Conservation (phyloP, 805 yeast species). For the Yarrowia sp. region DNA sequence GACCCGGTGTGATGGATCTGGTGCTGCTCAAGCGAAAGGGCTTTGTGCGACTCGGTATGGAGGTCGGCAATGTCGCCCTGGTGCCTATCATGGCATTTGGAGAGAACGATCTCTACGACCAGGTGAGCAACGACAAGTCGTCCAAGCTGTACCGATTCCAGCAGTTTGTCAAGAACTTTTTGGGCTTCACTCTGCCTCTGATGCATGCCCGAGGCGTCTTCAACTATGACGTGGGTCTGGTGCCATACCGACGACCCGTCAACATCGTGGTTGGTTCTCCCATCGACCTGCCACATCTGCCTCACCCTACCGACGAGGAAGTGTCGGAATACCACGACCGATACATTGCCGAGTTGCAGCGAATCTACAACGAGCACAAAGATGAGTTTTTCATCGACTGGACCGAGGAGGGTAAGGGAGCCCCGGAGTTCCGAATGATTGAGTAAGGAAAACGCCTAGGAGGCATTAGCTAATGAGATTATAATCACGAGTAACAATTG, state of each 20-base stretch:
- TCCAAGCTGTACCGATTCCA: slow-evolving; percentile 60
- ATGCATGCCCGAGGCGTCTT: slow-evolving; percentile 91
- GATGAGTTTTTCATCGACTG: slow-evolving; percentile 36
- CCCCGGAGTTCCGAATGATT: slow-evolving; percentile 19
- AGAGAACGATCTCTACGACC: slow-evolving; percentile 66
- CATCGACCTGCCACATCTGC: slow-evolving; percentile 42
- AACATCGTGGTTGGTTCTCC: slow-evolving; percentile 58
- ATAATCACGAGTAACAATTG: no score
- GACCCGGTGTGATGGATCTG: slow-evolving; percentile 59
- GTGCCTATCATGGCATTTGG: slow-evolving; percentile 94
- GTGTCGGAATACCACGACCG: slow-evolving; percentile 69
- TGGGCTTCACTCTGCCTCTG: slow-evolving; percentile 86
- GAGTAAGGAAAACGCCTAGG: slow-evolving; percentile 10
- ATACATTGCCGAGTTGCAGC: slow-evolving; percentile 47
- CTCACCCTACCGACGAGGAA: slow-evolving; percentile 48
- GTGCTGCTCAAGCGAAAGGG: slow-evolving; percentile 81
- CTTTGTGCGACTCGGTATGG: slow-evolving; percentile 81
- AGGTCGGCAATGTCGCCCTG: slow-evolving; percentile 68
- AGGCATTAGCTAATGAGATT: slow-evolving; percentile 13
- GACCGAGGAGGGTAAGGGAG: slow-evolving; percentile 25
- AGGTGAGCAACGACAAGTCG: slow-evolving; percentile 45
- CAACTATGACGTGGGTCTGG: slow-evolving; percentile 85
- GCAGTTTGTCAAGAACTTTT: slow-evolving; percentile 62
- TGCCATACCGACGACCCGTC: slow-evolving; percentile 82
- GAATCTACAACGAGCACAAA: slow-evolving; percentile 65